Evolutionary conservation across 1,284 basidiomycete species (phyloP), one percentile per base, ranked within the genome.

Genomic region (Ceratobasidium sp.): DNA sequence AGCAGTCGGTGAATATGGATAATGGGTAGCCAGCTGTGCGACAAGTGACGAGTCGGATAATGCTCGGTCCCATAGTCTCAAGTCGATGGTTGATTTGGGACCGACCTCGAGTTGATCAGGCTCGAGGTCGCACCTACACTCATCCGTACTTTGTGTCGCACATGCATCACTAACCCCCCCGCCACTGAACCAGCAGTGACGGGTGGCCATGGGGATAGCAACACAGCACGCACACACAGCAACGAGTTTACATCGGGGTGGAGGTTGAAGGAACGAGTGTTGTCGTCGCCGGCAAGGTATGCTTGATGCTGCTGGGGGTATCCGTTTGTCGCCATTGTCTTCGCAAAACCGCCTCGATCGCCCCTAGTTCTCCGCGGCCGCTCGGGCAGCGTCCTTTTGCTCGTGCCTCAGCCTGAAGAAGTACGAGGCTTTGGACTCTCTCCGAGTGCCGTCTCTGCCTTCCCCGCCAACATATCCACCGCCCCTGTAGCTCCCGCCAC

Each of bases 231-330:
- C 8, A 27, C 35, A 38, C 35, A 5, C 35, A 16, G 59, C 20
- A n/a, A 35, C 18, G 18, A n/a, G 59, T 16, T 35, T 18, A 18
- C 18, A 18, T 41, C 35, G 33, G 10, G 5, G 3, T 35, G 35
- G 18, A 18, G 59, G 16, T 12, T 3, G 41, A 12, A 12, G 8
- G 10, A 18, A 12, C 18, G 5, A 35, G n/a, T 41, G 35, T 60
- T 35, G 57, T 60, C 12, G 35, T 60, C 35, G 59, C 59, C 59
- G 35, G 59, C 59, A 60, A 7, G 59, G 59, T 60, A 60, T 60
- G 59, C 59, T 33, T 60, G 18, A 12, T 14, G 59, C 20, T 38
- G 33, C 59, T 60, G 50, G 59, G 59, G 59, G 59, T 60, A 60
- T 33, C 33, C 35, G 35, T 60, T 7, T 41, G 35, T 60, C 59